phyloP scores from a whole-genome alignment of 352 stramenopile species.

The Detonula confervacea region DNA sequence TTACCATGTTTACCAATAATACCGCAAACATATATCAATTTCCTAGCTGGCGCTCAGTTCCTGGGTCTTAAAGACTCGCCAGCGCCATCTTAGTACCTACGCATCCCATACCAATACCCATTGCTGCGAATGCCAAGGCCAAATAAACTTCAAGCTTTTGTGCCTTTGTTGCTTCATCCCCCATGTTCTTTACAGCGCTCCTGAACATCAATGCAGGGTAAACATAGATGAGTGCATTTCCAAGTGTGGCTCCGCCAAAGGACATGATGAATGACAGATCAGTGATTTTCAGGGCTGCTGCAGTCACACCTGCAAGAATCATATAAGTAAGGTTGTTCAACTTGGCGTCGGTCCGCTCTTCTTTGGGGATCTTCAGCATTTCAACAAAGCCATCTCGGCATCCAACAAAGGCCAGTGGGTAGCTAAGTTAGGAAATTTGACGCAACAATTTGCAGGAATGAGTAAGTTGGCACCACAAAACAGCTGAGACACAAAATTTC shows the following conservation, averaged over 20 bases:
- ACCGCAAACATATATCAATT: not conserved
- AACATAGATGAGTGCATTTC: conserved; percentile 86
- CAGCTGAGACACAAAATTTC: no score
- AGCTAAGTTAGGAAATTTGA: conserved; percentile 30
- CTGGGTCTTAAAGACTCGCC: conserved; percentile 25
- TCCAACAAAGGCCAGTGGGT: conserved; percentile 82
- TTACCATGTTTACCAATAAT: no score
- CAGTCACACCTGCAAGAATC: conserved; percentile 75
- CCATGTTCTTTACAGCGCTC: conserved; percentile 80
- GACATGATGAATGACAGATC: conserved; percentile 86
- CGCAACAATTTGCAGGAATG: no score
- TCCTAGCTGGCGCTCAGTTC: not conserved
- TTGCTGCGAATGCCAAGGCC: conserved; percentile 57
- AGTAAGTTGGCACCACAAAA: no score
- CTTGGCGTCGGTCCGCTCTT: conserved; percentile 60
- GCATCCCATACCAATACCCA: conserved; percentile 75
- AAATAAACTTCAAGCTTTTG: conserved; percentile 78
- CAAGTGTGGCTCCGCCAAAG: conserved; percentile 83
- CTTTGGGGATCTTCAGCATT: conserved; percentile 71
- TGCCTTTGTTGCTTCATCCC: conserved; percentile 54
- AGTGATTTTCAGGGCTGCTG: conserved; percentile 76
- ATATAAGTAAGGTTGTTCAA: conserved; percentile 62
- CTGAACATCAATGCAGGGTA: conserved; percentile 87
- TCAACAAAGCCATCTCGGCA: conserved; percentile 81
- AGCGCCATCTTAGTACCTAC: conserved; percentile 79